phyloP scores from a whole-genome alignment of 2,329 filamentous ascomycete genomes.

The Coniella vitis region DNA sequence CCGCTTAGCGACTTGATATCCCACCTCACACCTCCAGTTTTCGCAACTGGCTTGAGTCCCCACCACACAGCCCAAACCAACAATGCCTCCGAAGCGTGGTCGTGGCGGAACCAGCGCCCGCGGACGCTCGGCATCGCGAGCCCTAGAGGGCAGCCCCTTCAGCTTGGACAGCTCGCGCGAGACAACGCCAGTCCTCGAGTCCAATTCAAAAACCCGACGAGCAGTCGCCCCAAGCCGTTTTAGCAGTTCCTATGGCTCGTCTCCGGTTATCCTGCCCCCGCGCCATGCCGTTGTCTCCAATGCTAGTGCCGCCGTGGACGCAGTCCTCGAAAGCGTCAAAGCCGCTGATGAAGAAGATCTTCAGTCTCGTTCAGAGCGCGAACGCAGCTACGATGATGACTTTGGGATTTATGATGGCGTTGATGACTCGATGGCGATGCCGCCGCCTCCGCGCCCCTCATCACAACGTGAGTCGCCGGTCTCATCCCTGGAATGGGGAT shows the following conservation, averaged over 20 bases:
- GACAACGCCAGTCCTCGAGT: not conserved
- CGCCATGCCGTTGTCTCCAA: not conserved
- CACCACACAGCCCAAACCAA: not conserved
- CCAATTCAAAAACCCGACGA: conserved; percentile 2
- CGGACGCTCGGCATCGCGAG: conserved; percentile 1
- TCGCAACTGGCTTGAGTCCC: not conserved
- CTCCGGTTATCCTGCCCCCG: conserved; percentile 5
- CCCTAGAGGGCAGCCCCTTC: not conserved
- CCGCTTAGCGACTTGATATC: too few relatives aligned
- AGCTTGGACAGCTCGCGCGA: conserved; percentile 1
- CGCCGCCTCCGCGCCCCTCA: not conserved
- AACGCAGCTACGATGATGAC: not conserved
- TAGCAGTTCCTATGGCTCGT: conserved; percentile 25
- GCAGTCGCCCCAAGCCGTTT: conserved; percentile 19
- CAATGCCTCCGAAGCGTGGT: conserved; percentile 14
- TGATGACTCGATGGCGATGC: not conserved
- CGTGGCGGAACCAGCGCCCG: not conserved
- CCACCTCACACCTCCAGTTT: too few relatives aligned
- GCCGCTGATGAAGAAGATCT: not conserved
- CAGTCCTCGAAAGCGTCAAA: not conserved
- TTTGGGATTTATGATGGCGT: not conserved
- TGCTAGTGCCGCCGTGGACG: not conserved
- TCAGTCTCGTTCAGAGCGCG: not conserved
- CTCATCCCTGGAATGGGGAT: too few relatives aligned
- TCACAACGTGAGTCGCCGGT: not conserved